Percentiles rank a stretch among this genome's conserved stretches.
Conservation (phyloP, 805 yeast genomes). For the Candida montana region DNA sequence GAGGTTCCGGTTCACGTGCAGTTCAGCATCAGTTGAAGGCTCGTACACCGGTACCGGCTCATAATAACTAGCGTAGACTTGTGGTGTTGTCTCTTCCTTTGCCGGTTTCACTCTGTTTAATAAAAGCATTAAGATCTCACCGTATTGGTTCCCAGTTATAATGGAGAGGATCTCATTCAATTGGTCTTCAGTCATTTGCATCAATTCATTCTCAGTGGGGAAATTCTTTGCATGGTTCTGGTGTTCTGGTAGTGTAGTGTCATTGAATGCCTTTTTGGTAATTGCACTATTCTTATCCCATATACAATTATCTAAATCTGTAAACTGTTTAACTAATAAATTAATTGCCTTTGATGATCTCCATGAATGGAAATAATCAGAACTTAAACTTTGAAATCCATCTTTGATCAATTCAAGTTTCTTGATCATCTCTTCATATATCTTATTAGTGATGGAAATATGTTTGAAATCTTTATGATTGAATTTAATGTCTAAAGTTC, state of each 20-base stretch:
- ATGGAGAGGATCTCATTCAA: conserved; percentile 17
- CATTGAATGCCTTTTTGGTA: conserved; percentile 16
- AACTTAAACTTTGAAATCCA: conserved; percentile 39
- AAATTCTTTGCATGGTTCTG: conserved; percentile 19
- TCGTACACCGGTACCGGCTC: too few relatives aligned
- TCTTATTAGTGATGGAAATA: conserved; percentile 11
- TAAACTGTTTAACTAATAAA: conserved; percentile 34
- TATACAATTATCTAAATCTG: conserved; percentile 25
- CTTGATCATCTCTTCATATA: conserved; percentile 21
- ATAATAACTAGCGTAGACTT: too few relatives aligned
- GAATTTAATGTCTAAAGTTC: conserved; percentile 27
- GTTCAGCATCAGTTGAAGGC: background rate
- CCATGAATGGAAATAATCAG: conserved; percentile 63
- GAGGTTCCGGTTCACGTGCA: conserved; percentile 17
- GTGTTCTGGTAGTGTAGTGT: conserved; percentile 8
- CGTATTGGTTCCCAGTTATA: conserved; percentile 12
- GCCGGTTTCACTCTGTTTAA: conserved; percentile 7
- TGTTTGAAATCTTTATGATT: conserved; percentile 13
- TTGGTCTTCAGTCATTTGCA: conserved; percentile 16
- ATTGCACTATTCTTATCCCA: conserved; percentile 22
- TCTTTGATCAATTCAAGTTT: conserved; percentile 28
- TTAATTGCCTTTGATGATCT: conserved; percentile 47
- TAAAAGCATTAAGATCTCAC: conserved; percentile 13
- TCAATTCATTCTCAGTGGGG: conserved; percentile 23
- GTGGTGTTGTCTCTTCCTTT: too few relatives aligned